Conservation (phyloP, 805 yeast genomes). For the Scheffersomyces ergatensis region DNA sequence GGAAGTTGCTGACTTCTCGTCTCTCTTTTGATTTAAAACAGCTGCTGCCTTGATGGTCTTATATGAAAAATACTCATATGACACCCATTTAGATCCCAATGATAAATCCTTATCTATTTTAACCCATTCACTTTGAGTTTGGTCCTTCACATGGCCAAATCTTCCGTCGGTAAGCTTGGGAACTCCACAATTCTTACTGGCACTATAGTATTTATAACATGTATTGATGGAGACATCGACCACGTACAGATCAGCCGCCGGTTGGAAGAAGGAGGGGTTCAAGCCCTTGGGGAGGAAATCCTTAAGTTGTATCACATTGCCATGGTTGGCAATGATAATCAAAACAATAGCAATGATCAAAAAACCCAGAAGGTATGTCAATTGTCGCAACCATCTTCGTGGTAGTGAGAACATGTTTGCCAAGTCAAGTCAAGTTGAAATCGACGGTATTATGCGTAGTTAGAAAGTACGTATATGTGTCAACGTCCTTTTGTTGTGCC, state of each 20-base stretch:
- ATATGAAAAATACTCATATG: constrained; percentile 37
- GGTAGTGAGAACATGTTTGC: constrained; percentile 31
- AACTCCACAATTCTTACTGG: constrained; percentile 21
- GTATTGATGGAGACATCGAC: constrained; percentile 40
- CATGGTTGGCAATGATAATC: constrained; percentile 38
- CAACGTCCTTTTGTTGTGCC: too few relatives aligned
- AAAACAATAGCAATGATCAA: constrained; percentile 16
- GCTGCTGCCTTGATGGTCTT: constrained; percentile 19
- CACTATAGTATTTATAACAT: constrained; percentile 21
- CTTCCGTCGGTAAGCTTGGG: constrained; percentile 21
- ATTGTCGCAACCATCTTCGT: constrained; percentile 27
- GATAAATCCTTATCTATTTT: constrained; percentile 46
- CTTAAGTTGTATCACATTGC: constrained; percentile 25
- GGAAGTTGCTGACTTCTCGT: neutral
- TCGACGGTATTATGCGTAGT: too few relatives aligned
- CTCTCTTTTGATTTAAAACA: constrained; percentile 2
- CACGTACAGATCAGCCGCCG: constrained; percentile 34
- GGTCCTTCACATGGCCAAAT: constrained; percentile 18
- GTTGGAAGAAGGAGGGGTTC: constrained; percentile 41
- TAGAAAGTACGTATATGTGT: too few relatives aligned
- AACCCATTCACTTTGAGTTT: constrained; percentile 35
- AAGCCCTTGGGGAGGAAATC: constrained; percentile 23
- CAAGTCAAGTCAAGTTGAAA: too few relatives aligned
- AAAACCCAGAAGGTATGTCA: constrained; percentile 17
- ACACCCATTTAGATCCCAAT: constrained; percentile 43